Conservation (phyloP, 805 yeast genomes). For the Ogataea salicorniae region DNA sequence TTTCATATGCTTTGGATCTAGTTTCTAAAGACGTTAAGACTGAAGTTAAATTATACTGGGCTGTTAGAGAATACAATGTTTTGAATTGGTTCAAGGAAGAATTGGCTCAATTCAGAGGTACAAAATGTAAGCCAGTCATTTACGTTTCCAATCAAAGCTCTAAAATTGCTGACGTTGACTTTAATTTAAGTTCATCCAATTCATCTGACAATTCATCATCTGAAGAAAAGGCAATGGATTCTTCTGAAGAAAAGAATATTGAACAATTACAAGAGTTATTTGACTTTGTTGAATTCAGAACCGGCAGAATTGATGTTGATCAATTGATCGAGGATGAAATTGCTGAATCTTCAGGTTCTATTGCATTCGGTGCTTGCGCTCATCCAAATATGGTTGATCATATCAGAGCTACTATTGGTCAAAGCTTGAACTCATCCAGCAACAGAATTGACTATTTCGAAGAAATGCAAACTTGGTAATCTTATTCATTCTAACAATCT, state of each 20-base stretch:
- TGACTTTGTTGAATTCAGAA: constrained; percentile 37
- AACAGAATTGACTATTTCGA: constrained; percentile 29
- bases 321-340: constrained; percentile 35
- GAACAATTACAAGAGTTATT: constrained; percentile 23
- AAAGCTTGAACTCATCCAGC: constrained; percentile 6
- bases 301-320: constrained; percentile 39
- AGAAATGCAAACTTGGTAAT: constrained; percentile 33
- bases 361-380: constrained; percentile 47
- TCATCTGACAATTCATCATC: constrained; percentile 3
- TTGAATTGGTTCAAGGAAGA: constrained; percentile 49
- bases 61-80: constrained; percentile 47
- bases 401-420: constrained; percentile 22
- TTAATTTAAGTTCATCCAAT: constrained; percentile 2
- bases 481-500: background rate
- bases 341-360: constrained; percentile 31
- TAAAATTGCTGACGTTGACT: constrained; percentile 7
- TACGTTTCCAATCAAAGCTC: constrained; percentile 36
- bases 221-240: constrained; percentile 3
- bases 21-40: constrained; percentile 29
- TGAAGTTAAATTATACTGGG: constrained; percentile 55
- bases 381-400: constrained; percentile 38
- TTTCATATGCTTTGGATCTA: constrained; percentile 35
- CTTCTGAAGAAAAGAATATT: constrained; percentile 12
- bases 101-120: constrained; percentile 28
- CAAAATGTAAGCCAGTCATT: constrained; percentile 34